Evolutionary conservation across 73 alveolate species (phyloP).

Genomic region (Durusdinium trenchii): DNA sequence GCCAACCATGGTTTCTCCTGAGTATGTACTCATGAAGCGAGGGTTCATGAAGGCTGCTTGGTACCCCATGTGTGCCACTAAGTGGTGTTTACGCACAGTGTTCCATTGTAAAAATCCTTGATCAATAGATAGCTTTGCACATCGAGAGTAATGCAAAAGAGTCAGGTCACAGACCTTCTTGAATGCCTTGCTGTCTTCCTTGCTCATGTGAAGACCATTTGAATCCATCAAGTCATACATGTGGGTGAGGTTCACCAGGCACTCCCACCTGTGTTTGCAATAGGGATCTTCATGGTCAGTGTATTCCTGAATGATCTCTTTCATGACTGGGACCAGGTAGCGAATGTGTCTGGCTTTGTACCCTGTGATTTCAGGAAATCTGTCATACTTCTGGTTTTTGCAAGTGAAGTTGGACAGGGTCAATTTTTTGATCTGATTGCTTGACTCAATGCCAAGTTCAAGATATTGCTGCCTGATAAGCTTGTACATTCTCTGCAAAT

Average conservation of each 20-base stretch:
- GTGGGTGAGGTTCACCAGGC: background rate
- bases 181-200: background rate
- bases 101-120: background rate
- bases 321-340: background rate
- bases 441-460: background rate
- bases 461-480: background rate
- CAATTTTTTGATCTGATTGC: background rate
- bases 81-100: conserved; percentile 2
- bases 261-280: background rate
- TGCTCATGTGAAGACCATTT: background rate
- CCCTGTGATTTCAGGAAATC: background rate
- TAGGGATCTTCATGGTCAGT: background rate
- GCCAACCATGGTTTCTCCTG: conserved; percentile 52
- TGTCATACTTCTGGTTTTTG: background rate
- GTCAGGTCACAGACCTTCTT: background rate
- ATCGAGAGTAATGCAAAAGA: background rate
- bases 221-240: background rate
- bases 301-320: background rate
- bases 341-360: conserved; percentile 10
- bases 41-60: background rate
- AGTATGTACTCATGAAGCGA: background rate
- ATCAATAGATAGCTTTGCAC: background rate
- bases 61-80: background rate
- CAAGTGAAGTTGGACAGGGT: background rate
- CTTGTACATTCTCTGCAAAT: background rate